Conservation (phyloP, 2,329 filamentous ascomycete genomes). For the Diaporthe ampelina region DNA sequence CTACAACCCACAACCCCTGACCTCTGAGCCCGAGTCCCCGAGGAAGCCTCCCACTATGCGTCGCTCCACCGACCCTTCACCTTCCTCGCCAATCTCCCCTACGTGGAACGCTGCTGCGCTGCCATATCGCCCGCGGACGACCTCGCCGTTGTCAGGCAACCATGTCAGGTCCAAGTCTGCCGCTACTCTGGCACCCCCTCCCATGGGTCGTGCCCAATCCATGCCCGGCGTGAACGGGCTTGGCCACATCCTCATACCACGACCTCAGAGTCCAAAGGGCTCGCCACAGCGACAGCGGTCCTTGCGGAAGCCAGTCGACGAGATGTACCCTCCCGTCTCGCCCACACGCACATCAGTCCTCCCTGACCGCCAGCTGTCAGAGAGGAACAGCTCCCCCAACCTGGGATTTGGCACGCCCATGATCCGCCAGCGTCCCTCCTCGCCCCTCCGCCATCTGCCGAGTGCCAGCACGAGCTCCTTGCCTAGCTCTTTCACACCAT, state of each 20-base stretch:
- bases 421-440: conserved; percentile 60
- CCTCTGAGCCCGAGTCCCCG: conserved; percentile 57
- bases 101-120: conserved; percentile 63
- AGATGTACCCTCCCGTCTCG: conserved; percentile 69
- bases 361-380: conserved; percentile 59
- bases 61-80: conserved; percentile 70
- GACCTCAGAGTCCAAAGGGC: conserved; percentile 67
- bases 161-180: conserved; percentile 72
- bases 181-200: conserved; percentile 65
- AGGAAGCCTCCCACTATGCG: conserved; percentile 68
- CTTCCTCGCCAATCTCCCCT: conserved; percentile 66
- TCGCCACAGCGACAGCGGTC: conserved; percentile 67
- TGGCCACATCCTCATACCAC: conserved; percentile 70
- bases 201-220: conserved; percentile 74
- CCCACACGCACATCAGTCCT: conserved; percentile 69
- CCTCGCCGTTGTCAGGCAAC: conserved; percentile 70
- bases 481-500: conserved; percentile 34
- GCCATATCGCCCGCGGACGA: conserved; percentile 73
- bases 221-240: conserved; percentile 73
- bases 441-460: conserved; percentile 48
- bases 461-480: conserved; percentile 45
- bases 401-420: conserved; percentile 50
- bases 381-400: conserved; percentile 67
- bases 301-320: conserved; percentile 71
- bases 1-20: conserved; percentile 51